A percentile compares a stretch with the other conserved stretches of the same genome.
These are phyloP conservation scores for Trichoderma endophyticum DNA, from an alignment of 2,329 filamentous ascomycete genomes.

Conservation along the genomic window DNA sequence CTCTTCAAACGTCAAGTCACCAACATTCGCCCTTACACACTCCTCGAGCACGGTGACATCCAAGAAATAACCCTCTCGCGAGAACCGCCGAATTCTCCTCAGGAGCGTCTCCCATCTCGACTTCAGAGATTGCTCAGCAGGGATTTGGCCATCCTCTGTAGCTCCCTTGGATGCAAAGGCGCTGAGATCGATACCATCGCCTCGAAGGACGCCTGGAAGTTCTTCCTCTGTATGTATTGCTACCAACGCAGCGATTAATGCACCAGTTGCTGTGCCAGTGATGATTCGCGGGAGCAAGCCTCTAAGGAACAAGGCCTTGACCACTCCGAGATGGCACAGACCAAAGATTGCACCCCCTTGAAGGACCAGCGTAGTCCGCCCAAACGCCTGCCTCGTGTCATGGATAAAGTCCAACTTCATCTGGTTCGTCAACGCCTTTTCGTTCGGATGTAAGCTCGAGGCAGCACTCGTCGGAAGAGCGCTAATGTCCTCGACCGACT, in stretches of 20 bases:
- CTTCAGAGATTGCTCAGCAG: constrained; percentile 37
- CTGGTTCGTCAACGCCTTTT: constrained; percentile 59
- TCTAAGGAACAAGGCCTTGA: constrained; percentile 78
- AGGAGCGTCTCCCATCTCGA: constrained; percentile 57
- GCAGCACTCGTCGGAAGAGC: constrained; percentile 55
- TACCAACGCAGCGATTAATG: constrained; percentile 83
- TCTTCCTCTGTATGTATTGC: constrained; percentile 85
- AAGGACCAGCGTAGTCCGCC: constrained; percentile 77
- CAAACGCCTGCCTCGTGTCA: constrained; percentile 84
- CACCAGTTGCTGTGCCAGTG: constrained; percentile 85
- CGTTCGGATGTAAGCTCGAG: constrained; percentile 32
- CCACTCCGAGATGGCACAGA: constrained; percentile 83
- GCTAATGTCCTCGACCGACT: constrained; percentile 74
- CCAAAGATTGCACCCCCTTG: constrained; percentile 92
- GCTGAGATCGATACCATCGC: constrained; percentile 76
- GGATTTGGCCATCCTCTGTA: constrained; percentile 31
- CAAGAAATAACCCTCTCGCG: constrained; percentile 75
- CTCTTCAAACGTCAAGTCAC: constrained; percentile 89
- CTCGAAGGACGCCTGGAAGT: constrained; percentile 70
- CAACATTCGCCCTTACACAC: constrained; percentile 80
- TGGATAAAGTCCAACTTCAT: constrained; percentile 83
- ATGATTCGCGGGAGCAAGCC: constrained; percentile 86
- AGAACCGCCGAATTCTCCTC: constrained; percentile 66
- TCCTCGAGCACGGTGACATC: constrained; percentile 79
- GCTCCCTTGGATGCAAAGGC: constrained; percentile 59